phyloP scores from a whole-genome alignment of 2,329 filamentous ascomycete species.

The Verticillium nonalfalfae region DNA sequence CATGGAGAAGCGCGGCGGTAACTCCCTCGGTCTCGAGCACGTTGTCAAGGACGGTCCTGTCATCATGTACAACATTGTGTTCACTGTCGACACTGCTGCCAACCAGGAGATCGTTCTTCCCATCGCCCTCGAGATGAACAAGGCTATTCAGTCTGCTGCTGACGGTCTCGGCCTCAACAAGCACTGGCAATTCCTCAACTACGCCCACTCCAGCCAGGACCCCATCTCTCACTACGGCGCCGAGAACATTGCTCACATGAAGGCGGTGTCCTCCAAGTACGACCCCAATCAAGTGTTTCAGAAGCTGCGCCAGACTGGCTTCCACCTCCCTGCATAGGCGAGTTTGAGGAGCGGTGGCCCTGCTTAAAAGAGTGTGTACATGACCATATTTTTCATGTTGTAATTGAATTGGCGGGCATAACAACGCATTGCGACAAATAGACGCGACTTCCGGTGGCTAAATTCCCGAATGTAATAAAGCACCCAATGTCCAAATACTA shows the following conservation, averaged over 20 bases:
- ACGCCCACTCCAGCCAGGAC: slow-evolving; percentile 30
- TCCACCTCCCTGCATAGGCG: slow-evolving; percentile 14
- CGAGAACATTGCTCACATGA: slow-evolving; percentile 23
- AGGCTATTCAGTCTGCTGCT: slow-evolving; percentile 38
- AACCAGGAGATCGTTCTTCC: slow-evolving; percentile 23
- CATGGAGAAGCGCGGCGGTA: slow-evolving; percentile 18
- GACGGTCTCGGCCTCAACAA: slow-evolving; percentile 19
- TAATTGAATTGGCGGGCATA: background rate
- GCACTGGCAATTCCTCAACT: slow-evolving; percentile 36
- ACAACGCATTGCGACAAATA: too few species aligned
- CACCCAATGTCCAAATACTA: too few species aligned
- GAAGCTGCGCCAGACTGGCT: slow-evolving; percentile 20
- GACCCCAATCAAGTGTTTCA: slow-evolving; percentile 27
- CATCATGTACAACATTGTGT: slow-evolving; percentile 26
- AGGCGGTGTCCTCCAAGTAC: slow-evolving; percentile 20
- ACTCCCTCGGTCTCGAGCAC: slow-evolving; percentile 23
- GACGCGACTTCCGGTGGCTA: too few species aligned
- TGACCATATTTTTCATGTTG: background rate
- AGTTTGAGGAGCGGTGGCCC: background rate
- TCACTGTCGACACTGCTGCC: slow-evolving; percentile 31
- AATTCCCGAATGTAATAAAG: too few species aligned
- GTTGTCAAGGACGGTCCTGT: slow-evolving; percentile 27
- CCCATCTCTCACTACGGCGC: slow-evolving; percentile 29
- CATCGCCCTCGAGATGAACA: slow-evolving; percentile 52
- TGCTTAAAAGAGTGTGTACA: background rate